Evolutionary conservation across 306 rosid genomes (phyloP), one percentile per base, ranked within the genome.

Genomic region (Fragaria ananassa): DNA sequence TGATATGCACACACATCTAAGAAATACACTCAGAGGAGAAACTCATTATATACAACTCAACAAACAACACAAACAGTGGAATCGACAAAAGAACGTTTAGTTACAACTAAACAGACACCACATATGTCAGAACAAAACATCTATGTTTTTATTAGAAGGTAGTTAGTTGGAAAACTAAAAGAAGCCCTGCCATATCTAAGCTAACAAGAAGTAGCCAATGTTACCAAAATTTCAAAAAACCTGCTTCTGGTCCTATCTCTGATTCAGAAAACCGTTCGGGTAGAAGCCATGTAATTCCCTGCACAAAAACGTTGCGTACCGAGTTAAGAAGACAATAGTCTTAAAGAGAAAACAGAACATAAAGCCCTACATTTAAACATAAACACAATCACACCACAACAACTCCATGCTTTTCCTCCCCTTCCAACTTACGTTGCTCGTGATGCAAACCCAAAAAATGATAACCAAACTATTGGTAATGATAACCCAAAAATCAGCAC

Each of bases 181-280:
- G 45, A 45, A 68, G 37, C 67, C 79, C 71, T 57, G 50, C 76
- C 71, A 67, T 70, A 65, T 73, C 75, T 46, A 78, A 78, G 80
- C 82, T 71, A 73, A 79, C 78, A 86, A 84, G 87, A 81, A 86
- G 91, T 69, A 81, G 88, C 86, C 86, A 87, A 87, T 77, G 92
- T 87, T 88, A 90, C 88, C 93, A 92, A 89, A 92, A 80, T 62
- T 92, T 89, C 97, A 92, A 91, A 87, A 95, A 87, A 95, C 99
- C 97, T 95, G 99, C 97, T 95, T 95, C 99, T 81, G 99, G 99
- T 78, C 90, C 99, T 82, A 95, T 95, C 83, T 95, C 99, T 79
- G 99, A 92, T 60, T 87, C 88, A 25, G 99, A 95, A 83, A 95
- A 95, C 25, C 97, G 88, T 81, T 95, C 99, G 0, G 97, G 98